phyloP scores from a whole-genome alignment of 768 basidiomycete species.

The Arthromyces matolae region DNA sequence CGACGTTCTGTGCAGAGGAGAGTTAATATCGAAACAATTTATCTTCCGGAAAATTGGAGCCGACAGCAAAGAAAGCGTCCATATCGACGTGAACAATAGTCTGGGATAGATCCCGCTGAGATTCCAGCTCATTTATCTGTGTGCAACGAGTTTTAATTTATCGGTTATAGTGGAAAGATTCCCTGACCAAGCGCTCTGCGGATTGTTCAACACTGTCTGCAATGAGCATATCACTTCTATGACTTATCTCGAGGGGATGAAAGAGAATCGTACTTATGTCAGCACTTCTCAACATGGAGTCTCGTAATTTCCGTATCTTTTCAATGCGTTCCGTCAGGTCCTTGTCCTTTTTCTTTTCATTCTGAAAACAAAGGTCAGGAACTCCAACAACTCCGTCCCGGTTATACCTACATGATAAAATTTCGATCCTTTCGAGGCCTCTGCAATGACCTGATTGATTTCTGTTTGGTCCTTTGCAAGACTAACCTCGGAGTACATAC shows the following conservation, averaged over 20 bases:
- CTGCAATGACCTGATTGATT: slow-evolving; percentile 85
- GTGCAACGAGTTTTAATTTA: background rate
- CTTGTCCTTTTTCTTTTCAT: slow-evolving; percentile 88
- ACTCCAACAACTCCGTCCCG: too few species aligned
- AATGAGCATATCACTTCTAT: background rate
- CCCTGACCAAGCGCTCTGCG: slow-evolving; percentile 67
- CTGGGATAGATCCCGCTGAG: slow-evolving; percentile 73
- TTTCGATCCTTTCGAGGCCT: slow-evolving; percentile 90
- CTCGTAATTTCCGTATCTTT: slow-evolving; percentile 60
- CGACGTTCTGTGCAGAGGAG: slow-evolving; percentile 48
- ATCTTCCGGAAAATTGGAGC: slow-evolving; percentile 10
- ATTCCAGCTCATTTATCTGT: slow-evolving; percentile 70
- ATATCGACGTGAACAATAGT: slow-evolving; percentile 93
- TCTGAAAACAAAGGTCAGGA: too few species aligned
- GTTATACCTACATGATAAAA: slow-evolving; percentile 80
- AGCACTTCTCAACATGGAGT: slow-evolving; percentile 51
- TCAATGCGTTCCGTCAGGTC: slow-evolving; percentile 76
- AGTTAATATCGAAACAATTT: background rate
- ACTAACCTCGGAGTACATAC: too few species aligned
- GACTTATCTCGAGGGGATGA: slow-evolving; percentile 5
- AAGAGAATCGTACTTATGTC: slow-evolving; percentile 47
- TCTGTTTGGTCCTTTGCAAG: slow-evolving; percentile 76
- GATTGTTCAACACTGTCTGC: slow-evolving; percentile 57
- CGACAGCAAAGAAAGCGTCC: slow-evolving; percentile 84
- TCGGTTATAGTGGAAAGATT: background rate